A percentile compares a stretch with the other conserved stretches of the same genome.
Evolutionary conservation across 108 stramenopile species (phyloP).

Genomic region (Discostella stelligeroides): DNA sequence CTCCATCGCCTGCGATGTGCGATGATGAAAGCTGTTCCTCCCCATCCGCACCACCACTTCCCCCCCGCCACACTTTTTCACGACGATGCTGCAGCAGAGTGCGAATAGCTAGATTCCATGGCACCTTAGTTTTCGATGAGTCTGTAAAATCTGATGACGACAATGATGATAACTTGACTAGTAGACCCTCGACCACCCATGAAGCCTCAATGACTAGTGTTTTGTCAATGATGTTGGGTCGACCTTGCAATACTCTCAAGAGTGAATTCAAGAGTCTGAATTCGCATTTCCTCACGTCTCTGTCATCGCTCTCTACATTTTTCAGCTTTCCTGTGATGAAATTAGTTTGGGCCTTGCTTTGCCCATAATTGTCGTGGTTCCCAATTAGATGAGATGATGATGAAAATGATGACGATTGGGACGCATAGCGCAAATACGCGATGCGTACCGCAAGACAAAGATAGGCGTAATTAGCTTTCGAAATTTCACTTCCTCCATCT

Average conservation of each 20-base stretch:
- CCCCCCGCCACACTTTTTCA: too few species aligned
- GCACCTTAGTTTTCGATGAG: too few species aligned
- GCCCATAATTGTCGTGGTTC: not conserved
- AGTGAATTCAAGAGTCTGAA: not conserved
- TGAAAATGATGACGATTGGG: not conserved
- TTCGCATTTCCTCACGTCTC: not conserved
- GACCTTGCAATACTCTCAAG: too few species aligned
- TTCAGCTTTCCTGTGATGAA: not conserved
- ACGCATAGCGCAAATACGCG: conserved; percentile 27
- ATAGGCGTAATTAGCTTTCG: not conserved
- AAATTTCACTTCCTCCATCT: not conserved
- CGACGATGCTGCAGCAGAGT: too few species aligned
- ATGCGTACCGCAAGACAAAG: conserved; percentile 28
- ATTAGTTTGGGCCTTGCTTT: not conserved
- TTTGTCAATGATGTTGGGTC: too few species aligned
- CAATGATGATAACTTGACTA: too few species aligned
- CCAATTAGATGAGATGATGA: not conserved
- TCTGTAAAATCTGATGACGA: too few species aligned
- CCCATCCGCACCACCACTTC: too few species aligned
- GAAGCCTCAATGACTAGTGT: too few species aligned
- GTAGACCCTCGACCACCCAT: too few species aligned
- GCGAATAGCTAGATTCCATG: too few species aligned
- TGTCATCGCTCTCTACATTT: not conserved
- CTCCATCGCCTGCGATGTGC: not conserved
- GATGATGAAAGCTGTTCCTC: not conserved